These are phyloP conservation scores for Pulchroboletus neoregius DNA, from an alignment of 1,284 basidiomycete genomes.

Conservation along the genomic window DNA sequence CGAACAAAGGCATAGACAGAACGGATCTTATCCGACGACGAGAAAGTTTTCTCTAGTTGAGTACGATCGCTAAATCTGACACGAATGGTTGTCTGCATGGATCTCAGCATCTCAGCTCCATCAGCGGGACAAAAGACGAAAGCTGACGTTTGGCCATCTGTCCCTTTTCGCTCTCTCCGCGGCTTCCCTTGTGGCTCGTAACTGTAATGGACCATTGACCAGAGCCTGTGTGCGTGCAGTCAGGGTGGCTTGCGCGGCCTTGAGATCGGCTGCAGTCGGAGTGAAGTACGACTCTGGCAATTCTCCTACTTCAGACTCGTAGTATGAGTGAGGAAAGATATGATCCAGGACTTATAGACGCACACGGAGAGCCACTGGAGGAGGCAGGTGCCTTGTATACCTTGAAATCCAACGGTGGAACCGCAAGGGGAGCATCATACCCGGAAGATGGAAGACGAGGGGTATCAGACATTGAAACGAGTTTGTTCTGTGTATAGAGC, in stretches of 20 bases:
- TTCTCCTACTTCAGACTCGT: slow-evolving; percentile 32
- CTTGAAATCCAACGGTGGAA: slow-evolving; percentile 38
- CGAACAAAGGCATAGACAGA: slow-evolving; percentile 82
- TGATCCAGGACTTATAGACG: slow-evolving; percentile 21
- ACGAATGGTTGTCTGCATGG: slow-evolving; percentile 69
- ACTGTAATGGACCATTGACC: slow-evolving; percentile 72
- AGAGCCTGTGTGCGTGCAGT: slow-evolving; percentile 61
- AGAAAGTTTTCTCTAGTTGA: slow-evolving; percentile 76
- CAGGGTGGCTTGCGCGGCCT: slow-evolving; percentile 62
- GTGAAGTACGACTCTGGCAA: slow-evolving; percentile 72
- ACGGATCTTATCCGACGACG: slow-evolving; percentile 72
- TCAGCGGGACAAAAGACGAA: neutral
- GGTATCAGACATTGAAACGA: slow-evolving; percentile 29
- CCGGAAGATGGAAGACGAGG: slow-evolving; percentile 6
- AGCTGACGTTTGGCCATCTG: slow-evolving; percentile 67
- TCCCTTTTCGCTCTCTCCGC: slow-evolving; percentile 58
- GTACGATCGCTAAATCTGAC: slow-evolving; percentile 78
- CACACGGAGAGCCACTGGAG: slow-evolving; percentile 16
- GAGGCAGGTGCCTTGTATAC: slow-evolving; percentile 44
- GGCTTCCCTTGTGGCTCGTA: slow-evolving; percentile 65
- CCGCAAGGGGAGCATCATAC: neutral
- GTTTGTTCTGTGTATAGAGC: slow-evolving; percentile 14
- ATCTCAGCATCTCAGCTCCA: slow-evolving; percentile 18
- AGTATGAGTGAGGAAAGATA: slow-evolving; percentile 8
- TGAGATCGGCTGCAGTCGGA: slow-evolving; percentile 72